These are phyloP conservation scores for Monotropa hypopitys DNA, from an alignment of 179 eudicot genomes.

Conservation along the genomic window DNA sequence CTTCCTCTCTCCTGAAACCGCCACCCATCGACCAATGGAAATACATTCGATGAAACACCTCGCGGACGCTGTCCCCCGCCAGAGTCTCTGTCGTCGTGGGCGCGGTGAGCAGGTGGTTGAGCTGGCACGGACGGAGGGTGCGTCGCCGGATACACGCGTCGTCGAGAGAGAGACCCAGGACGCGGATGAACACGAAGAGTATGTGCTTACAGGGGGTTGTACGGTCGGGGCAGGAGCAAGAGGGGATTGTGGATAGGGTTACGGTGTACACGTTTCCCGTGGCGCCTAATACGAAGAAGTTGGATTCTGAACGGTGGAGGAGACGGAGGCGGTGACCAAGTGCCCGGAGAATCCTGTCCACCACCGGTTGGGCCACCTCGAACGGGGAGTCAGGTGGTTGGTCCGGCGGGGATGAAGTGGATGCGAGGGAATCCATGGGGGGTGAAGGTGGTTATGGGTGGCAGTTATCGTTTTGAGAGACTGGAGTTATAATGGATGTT, in stretches of 20 bases:
- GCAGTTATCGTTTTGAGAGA: not conserved
- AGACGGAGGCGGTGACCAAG: constrained; percentile 57
- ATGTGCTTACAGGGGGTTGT: constrained; percentile 82
- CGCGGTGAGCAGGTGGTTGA: constrained; percentile 35
- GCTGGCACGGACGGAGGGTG: constrained; percentile 49
- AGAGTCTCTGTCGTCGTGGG: constrained; percentile 35
- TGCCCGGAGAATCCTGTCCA: constrained; percentile 57
- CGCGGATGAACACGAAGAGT: constrained; percentile 62
- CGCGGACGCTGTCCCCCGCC: constrained; percentile 34
- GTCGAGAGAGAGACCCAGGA: constrained; percentile 48
- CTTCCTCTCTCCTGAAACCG: not conserved
- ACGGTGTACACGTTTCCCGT: constrained; percentile 82
- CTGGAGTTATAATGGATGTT: not conserved
- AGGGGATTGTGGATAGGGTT: constrained; percentile 33
- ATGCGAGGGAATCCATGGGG: constrained; percentile 33
- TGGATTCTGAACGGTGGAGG: constrained; percentile 57
- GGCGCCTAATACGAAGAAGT: constrained; percentile 63
- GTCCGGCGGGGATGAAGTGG: constrained; percentile 20
- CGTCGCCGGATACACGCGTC: constrained; percentile 45
- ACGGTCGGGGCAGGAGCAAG: constrained; percentile 86
- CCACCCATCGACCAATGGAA: constrained; percentile 13
- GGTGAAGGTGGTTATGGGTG: constrained; percentile 1
- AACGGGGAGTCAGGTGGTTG: constrained; percentile 8
- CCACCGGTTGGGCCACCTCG: constrained; percentile 30
- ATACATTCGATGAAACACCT: constrained; percentile 47